phyloP scores from a whole-genome alignment of 2,329 filamentous ascomycete genomes.

The Cladosporium cucumerinum region DNA sequence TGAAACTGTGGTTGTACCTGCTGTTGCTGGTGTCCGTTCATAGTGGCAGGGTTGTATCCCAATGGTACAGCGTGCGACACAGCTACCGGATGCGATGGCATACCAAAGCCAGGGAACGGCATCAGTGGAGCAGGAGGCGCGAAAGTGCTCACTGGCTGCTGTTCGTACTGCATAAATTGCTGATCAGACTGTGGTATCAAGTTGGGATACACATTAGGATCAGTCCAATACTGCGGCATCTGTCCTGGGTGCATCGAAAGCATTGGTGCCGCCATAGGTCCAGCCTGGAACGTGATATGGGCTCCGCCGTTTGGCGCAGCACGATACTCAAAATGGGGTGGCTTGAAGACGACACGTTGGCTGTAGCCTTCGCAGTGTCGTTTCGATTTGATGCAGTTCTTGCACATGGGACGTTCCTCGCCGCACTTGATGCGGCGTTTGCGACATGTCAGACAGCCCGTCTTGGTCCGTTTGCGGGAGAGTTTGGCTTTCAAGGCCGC shows the following conservation, averaged over 20 bases:
- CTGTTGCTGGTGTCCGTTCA: conserved; percentile 5
- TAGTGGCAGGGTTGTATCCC: background rate
- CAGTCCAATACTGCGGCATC: conserved; percentile 11
- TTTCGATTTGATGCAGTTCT: conserved; percentile 84
- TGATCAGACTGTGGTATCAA: conserved; percentile 7
- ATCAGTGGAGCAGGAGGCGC: conserved; percentile 3
- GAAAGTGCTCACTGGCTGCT: conserved; percentile 3
- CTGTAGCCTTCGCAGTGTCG: conserved; percentile 80
- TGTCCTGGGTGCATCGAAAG: conserved; percentile 13
- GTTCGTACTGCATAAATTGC: conserved; percentile 11
- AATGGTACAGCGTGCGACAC: background rate
- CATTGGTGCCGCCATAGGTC: conserved; percentile 18
- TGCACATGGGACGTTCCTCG: conserved; percentile 77
- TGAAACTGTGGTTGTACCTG: background rate
- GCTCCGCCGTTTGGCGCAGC: conserved; percentile 42
- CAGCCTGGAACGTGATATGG: conserved; percentile 37
- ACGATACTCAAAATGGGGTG: conserved; percentile 60
- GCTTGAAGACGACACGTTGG: conserved; percentile 76
- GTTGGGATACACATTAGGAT: conserved; percentile 8
- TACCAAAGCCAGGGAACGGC: background rate
- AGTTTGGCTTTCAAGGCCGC: conserved; percentile 31
- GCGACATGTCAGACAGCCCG: conserved; percentile 88
- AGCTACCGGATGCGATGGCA: background rate
- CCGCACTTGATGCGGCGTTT: conserved; percentile 96
- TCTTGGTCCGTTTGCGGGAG: conserved; percentile 72